A percentile compares a stretch with the other conserved stretches of the same genome.
phyloP scores from a whole-genome alignment of 768 basidiomycete genomes.

The Suillus decipiens region DNA sequence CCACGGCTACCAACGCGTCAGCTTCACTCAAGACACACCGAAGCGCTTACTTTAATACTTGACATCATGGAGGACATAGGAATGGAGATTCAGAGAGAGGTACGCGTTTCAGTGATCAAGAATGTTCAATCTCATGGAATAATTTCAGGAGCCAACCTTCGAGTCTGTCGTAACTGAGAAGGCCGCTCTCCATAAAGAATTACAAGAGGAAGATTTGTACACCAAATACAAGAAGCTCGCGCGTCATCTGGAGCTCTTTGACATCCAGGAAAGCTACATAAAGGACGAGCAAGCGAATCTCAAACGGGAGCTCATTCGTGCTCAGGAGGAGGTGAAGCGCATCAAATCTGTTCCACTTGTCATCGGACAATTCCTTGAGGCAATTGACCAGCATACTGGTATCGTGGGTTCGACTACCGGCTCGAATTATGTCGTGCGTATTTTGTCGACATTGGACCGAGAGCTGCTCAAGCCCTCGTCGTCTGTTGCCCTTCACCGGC shows the following conservation, averaged over 20 bases:
- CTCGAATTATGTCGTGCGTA: conserved; percentile 97
- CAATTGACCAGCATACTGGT: conserved; percentile 95
- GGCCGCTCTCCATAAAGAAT: conserved; percentile 79
- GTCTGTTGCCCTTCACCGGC: conserved; percentile 97
- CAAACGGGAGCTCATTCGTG: conserved; percentile 96
- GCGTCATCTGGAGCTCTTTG: conserved; percentile 93
- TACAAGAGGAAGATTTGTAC: conserved; percentile 92
- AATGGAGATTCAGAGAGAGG: conserved; percentile 81
- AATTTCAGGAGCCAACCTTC: conserved; percentile 81
- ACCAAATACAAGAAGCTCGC: conserved; percentile 97
- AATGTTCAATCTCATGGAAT: conserved; percentile 11
- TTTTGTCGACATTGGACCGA: conserved; percentile 94
- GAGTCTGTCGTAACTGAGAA: conserved; percentile 88
- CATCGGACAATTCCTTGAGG: conserved; percentile 98
- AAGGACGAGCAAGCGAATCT: conserved; percentile 98
- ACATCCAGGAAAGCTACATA: conserved; percentile 94
- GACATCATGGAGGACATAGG: conserved; percentile 84
- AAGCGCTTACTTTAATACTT: conserved; percentile 13
- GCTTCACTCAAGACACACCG: conserved; percentile 16
- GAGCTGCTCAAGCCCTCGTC: conserved; percentile 97
- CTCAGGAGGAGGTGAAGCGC: conserved; percentile 99
- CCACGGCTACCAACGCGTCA: conserved; percentile 34
- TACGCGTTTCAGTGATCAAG: conserved; percentile 35
- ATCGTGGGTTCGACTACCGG: conserved; percentile 99
- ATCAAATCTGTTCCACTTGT: conserved; percentile 98